A percentile compares a stretch with the other conserved stretches of the same genome.
phyloP scores from a whole-genome alignment of 2,329 filamentous ascomycete genomes.

The Akanthomyces muscarius region DNA sequence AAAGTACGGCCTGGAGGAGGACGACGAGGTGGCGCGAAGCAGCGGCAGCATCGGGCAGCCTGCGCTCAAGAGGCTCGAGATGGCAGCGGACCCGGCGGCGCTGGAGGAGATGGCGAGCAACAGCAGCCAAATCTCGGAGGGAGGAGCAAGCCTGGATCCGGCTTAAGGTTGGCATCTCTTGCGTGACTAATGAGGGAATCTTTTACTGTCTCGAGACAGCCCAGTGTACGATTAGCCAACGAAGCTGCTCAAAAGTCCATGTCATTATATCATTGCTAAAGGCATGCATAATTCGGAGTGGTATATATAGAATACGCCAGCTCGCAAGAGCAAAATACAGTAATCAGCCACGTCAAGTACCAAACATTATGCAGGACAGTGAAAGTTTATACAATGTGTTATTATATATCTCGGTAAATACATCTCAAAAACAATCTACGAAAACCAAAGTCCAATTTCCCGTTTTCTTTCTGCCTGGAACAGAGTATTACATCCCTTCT shows the following conservation, averaged over 20 bases:
- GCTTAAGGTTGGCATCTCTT: neutral
- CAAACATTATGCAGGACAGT: too few species aligned
- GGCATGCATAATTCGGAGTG: neutral
- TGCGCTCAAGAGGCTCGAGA: constrained; percentile 50
- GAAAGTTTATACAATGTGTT: too few species aligned
- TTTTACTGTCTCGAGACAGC: neutral
- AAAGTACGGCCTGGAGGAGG: constrained; percentile 46
- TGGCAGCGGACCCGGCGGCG: constrained; percentile 45
- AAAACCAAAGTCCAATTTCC: neutral
- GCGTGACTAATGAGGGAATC: neutral
- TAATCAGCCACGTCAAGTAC: neutral
- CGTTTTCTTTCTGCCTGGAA: neutral
- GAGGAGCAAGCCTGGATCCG: neutral
- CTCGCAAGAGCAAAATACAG: neutral
- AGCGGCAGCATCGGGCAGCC: constrained; percentile 36
- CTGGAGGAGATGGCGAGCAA: constrained; percentile 26
- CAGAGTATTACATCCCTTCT: neutral
- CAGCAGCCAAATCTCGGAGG: constrained; percentile 17
- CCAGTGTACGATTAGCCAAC: too few species aligned
- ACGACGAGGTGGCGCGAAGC: constrained; percentile 25
- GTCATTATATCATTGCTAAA: neutral
- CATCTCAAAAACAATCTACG: neutral
- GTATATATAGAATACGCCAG: neutral
- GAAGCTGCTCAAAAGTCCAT: too few species aligned
- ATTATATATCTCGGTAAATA: neutral